A percentile compares a stretch with the other conserved stretches of the same genome.
These are phyloP conservation scores for Kodamaea kakaduensis DNA, from an alignment of 805 yeast genomes.

Conservation along the genomic window DNA sequence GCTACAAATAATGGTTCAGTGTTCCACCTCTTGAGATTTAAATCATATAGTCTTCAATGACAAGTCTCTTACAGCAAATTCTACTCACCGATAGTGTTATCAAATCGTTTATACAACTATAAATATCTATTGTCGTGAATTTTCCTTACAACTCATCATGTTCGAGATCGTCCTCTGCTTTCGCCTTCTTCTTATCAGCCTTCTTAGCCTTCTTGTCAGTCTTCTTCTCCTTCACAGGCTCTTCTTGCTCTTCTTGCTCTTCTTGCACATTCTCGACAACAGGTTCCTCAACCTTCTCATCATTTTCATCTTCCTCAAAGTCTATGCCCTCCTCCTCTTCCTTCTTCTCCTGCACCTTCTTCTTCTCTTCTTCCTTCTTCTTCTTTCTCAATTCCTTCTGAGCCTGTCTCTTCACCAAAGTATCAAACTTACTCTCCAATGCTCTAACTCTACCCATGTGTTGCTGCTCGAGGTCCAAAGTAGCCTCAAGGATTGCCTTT, in stretches of 20 bases:
- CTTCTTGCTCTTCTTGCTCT: slow-evolving; percentile 9
- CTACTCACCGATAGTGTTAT: no score
- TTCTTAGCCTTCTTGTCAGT: no score
- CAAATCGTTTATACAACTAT: no score
- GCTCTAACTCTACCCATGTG: slow-evolving; percentile 27
- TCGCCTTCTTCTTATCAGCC: slow-evolving; percentile 11
- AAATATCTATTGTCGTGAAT: no score
- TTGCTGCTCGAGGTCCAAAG: slow-evolving; percentile 23
- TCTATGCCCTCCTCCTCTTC: slow-evolving; percentile 8
- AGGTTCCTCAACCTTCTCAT: slow-evolving; percentile 8
- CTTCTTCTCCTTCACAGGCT: slow-evolving; percentile 6
- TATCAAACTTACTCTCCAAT: slow-evolving; percentile 26
- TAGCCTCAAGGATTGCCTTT: slow-evolving; percentile 27
- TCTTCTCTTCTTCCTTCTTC: slow-evolving; percentile 24
- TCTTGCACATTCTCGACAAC: slow-evolving; percentile 9
- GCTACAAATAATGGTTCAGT: no score
- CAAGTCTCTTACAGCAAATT: no score
- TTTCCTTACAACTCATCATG: slow-evolving; percentile 21
- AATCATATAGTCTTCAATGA: no score
- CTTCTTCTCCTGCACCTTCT: slow-evolving; percentile 19
- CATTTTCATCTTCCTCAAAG: slow-evolving; percentile 9
- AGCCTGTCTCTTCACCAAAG: slow-evolving; percentile 27
- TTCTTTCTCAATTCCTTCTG: slow-evolving; percentile 32
- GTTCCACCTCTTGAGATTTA: no score
- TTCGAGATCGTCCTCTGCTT: slow-evolving; percentile 12